A percentile compares a stretch with the other conserved stretches of the same genome.
Evolutionary conservation across 805 yeast genomes (phyloP).

Genomic region (Saturnispora quitensis): DNA sequence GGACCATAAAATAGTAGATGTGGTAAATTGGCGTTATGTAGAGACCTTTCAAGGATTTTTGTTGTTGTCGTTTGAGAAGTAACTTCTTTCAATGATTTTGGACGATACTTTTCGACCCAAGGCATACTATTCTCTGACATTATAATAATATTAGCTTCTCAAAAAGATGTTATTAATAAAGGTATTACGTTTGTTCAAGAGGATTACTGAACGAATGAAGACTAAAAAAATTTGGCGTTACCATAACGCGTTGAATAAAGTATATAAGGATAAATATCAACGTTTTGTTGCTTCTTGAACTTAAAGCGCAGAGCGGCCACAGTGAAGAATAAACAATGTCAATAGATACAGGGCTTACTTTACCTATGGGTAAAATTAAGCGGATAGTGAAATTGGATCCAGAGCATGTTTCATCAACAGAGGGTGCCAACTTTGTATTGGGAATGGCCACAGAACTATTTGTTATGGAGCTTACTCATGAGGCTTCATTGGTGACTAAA

Average conservation of each 20-base stretch:
- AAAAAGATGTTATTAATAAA: not conserved
- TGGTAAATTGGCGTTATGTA: conserved; percentile 76
- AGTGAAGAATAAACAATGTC: not conserved
- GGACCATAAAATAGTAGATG: conserved; percentile 92
- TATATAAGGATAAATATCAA: not conserved
- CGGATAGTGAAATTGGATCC: conserved; percentile 70
- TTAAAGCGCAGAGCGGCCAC: too few species aligned
- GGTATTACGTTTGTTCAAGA: not conserved
- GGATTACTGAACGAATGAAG: not conserved
- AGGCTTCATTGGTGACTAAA: conserved; percentile 57
- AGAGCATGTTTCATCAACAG: conserved; percentile 57
- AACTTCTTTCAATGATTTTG: conserved; percentile 76
- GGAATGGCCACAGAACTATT: conserved; percentile 75
- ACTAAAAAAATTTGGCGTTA: not conserved
- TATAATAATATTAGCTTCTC: not conserved
- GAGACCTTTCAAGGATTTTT: conserved; percentile 66
- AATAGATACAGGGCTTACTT: conserved; percentile 16
- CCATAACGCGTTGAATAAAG: not conserved
- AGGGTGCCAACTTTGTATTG: conserved; percentile 62
- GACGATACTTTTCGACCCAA: conserved; percentile 95
- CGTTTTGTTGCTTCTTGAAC: not conserved
- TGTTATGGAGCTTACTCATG: conserved; percentile 59
- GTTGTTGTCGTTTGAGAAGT: conserved; percentile 90
- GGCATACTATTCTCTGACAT: conserved; percentile 39
- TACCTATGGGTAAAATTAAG: conserved; percentile 64